Percentiles rank a stretch among this genome's conserved stretches.
phyloP scores from a whole-genome alignment of 2,329 filamentous ascomycete genomes.

The Rutstroemia sp. region DNA sequence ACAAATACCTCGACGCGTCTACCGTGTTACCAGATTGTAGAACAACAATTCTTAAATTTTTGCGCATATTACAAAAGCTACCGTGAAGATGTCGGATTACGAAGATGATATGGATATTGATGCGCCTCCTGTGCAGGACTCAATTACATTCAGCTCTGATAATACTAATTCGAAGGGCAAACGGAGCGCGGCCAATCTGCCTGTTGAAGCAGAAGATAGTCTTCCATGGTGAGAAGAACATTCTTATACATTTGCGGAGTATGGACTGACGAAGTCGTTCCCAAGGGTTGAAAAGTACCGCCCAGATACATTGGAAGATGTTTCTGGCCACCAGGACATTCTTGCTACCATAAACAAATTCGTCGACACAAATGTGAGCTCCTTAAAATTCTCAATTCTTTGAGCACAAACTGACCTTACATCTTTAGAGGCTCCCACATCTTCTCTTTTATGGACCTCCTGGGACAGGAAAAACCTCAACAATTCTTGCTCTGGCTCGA shows the following conservation, averaged over 20 bases:
- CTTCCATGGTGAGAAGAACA: constrained; percentile 66
- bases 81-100: constrained; percentile 42
- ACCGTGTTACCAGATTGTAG: constrained; percentile 13
- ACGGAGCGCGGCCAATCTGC: constrained; percentile 83
- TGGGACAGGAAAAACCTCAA: constrained; percentile 96
- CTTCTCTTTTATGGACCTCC: constrained; percentile 94
- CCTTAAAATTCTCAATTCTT: constrained; percentile 1
- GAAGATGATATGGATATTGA: constrained; percentile 66
- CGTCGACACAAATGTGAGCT: constrained; percentile 71
- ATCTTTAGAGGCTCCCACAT: constrained; percentile 70
- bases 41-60: background rate
- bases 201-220: constrained; percentile 87
- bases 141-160: constrained; percentile 65
- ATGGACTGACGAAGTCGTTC: constrained; percentile 15
- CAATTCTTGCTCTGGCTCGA: constrained; percentile 84
- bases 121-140: constrained; percentile 41
- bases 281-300: constrained; percentile 93
- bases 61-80: background rate
- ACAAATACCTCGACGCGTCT: constrained; percentile 8
- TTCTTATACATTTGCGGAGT: background rate
- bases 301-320: constrained; percentile 79
- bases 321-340: constrained; percentile 95
- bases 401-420: background rate
- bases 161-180: constrained; percentile 76
- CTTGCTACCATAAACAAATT: constrained; percentile 97